Evolutionary conservation across 2,329 filamentous ascomycete species (phyloP).

Genomic region (Pseudocercospora cruenta): DNA sequence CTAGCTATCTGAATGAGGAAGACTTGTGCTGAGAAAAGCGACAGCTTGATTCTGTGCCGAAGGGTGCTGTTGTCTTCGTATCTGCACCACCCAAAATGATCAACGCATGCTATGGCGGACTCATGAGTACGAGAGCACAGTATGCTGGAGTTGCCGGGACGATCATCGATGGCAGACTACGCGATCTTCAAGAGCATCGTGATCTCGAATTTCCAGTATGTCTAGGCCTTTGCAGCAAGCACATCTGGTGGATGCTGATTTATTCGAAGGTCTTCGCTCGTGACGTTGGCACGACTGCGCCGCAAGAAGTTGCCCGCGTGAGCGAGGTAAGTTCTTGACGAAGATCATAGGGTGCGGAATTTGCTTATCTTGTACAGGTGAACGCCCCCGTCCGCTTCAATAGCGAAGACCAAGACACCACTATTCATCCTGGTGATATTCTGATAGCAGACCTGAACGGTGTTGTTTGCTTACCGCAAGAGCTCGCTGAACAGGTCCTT

Average conservation of each 20-base stretch:
- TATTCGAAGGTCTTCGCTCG: conserved; percentile 35
- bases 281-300: conserved; percentile 41
- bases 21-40: background rate
- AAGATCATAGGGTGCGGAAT: no score
- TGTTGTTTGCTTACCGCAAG: conserved; percentile 41
- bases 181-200: conserved; percentile 59
- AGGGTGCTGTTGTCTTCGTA: conserved; percentile 55
- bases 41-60: conserved; percentile 56
- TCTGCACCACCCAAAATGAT: conserved; percentile 51
- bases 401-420: conserved; percentile 36
- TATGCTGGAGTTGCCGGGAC: conserved; percentile 52
- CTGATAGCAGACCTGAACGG: conserved; percentile 45
- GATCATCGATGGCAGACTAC: conserved; percentile 57
- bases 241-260: background rate
- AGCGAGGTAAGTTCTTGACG: conserved; percentile 30
- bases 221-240: background rate
- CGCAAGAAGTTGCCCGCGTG: conserved; percentile 36
- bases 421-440: conserved; percentile 44
- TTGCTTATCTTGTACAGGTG: conserved; percentile 21
- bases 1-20: no score
- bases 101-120: conserved; percentile 59
- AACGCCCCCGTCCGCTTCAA: conserved; percentile 39
- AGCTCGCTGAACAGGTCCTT: conserved; percentile 31
- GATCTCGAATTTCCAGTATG: conserved; percentile 51
- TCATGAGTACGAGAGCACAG: conserved; percentile 57